Evolutionary conservation across 495 filamentous ascomycete species (phyloP).

Genomic region (Tuber aestivum): DNA sequence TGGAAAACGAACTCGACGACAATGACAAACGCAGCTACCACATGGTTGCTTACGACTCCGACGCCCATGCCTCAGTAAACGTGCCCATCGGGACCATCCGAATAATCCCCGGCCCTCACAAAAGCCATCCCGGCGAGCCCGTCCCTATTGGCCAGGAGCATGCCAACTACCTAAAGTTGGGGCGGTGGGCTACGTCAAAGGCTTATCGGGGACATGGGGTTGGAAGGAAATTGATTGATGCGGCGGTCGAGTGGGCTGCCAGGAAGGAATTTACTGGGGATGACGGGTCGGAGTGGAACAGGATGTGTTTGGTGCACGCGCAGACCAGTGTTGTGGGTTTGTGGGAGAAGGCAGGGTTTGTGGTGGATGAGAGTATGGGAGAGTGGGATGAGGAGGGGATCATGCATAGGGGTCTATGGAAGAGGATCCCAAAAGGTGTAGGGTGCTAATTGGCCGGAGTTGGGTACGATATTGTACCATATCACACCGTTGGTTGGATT

Average conservation of each 20-base stretch:
- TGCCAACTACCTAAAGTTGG: slow-evolving; percentile 62
- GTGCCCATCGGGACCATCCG: slow-evolving; percentile 67
- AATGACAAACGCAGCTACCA: slow-evolving; percentile 76
- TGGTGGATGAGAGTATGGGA: slow-evolving; percentile 62
- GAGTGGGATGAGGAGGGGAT: slow-evolving; percentile 80
- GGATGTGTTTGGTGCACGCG: slow-evolving; percentile 39
- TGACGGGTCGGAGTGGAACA: slow-evolving; percentile 37
- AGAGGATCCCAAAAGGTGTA: slow-evolving; percentile 8
- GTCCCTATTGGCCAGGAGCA: slow-evolving; percentile 23
- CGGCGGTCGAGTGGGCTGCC: slow-evolving; percentile 57
- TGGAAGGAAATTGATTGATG: slow-evolving; percentile 56
- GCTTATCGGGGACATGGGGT: slow-evolving; percentile 60
- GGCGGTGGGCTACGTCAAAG: slow-evolving; percentile 62
- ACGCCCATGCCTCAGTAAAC: slow-evolving; percentile 34
- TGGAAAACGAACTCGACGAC: slow-evolving; percentile 65
- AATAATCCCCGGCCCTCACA: slow-evolving; percentile 69
- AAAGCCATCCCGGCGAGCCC: slow-evolving; percentile 47
- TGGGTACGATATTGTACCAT: not conserved
- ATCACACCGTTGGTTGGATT: not conserved
- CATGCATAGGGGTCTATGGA: slow-evolving; percentile 74
- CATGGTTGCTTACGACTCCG: slow-evolving; percentile 67
- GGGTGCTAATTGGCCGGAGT: not conserved
- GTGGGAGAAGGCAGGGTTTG: slow-evolving; percentile 55
- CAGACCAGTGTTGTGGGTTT: slow-evolving; percentile 28
- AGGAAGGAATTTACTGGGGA: slow-evolving; percentile 45